Evolutionary conservation across 2,329 filamentous ascomycete species (phyloP).

Genomic region (Clarireedia homoeocarpa): DNA sequence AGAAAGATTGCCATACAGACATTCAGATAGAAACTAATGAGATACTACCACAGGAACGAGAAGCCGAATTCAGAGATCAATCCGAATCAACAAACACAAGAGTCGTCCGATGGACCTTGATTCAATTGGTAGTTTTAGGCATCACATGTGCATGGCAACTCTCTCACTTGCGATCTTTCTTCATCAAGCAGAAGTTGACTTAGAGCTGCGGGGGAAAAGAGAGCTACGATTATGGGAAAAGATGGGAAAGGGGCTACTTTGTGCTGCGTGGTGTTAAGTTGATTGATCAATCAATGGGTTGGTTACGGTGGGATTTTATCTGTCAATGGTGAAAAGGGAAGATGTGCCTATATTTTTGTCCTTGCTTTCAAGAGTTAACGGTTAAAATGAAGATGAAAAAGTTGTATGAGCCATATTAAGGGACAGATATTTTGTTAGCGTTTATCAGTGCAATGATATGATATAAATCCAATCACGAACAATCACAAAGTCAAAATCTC

Average conservation of each 20-base stretch:
- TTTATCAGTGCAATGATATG: too few relatives aligned
- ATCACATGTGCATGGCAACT: conserved; percentile 95
- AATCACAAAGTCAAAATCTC: neutral
- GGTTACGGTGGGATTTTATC: neutral
- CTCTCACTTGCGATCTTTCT: conserved; percentile 90
- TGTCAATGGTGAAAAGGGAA: too few relatives aligned
- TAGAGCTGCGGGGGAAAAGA: conserved; percentile 35
- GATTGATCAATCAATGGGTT: neutral
- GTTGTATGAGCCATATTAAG: neutral
- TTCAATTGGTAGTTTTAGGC: conserved; percentile 78
- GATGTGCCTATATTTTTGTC: too few relatives aligned
- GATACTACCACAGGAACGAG: conserved; percentile 62
- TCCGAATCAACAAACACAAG: conserved; percentile 87
- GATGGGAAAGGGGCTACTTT: neutral
- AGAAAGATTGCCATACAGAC: neutral
- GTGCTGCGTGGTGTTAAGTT: conserved; percentile 5
- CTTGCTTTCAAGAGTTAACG: neutral
- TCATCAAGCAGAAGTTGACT: conserved; percentile 99
- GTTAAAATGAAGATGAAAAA: neutral
- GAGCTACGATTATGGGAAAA: neutral
- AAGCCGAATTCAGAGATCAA: conserved; percentile 96
- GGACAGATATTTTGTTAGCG: neutral
- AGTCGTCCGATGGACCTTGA: conserved; percentile 87
- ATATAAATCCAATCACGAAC: neutral
- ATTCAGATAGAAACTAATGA: neutral